Evolutionary conservation across 2,329 filamentous ascomycete species (phyloP), one percentile per base, ranked within the genome.

Genomic region (Metarhizium album): DNA sequence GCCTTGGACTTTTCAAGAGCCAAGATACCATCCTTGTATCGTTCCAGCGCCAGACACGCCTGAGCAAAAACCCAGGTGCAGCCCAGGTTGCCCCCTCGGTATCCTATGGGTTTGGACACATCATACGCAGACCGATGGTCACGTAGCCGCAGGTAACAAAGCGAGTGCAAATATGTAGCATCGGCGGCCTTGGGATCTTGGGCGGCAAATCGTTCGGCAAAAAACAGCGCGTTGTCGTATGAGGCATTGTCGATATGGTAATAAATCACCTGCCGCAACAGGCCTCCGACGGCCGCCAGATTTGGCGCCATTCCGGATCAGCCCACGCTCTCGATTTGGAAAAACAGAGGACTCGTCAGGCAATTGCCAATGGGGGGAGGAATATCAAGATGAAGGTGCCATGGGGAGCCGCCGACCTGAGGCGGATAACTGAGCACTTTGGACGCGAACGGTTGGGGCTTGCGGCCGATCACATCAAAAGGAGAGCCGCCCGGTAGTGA

Each of bases 21-120:
- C 11, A 79, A 75, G 50, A 91, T 85, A 24, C 93, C 93, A 59
- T 95, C 88, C 53, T 85, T 82, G 65, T 84, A 84, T 55, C 82
- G 82, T 53, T 87, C 89, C 52, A 97, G 71, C 43, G 81, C 80
- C 53, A 96, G 70, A 62, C 89, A 97, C 38, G 90, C 82, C 63
- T 95, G 90, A 48, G 91, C 91, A 72, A 90, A 95, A 45, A 96
- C 78, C 70, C 91, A 97, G 18, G 87, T 82, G 68, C 91, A 96
- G 29, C 90, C 90, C 24, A 95, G 64, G 68, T 97, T 87, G 31
- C 77, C 73, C 22, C 86, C 87, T 55, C 84, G 81, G 48, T 79
- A 79, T 37, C 82, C 87, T 49, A 82, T 74, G 45, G 80, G 76
- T 62, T 88, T 87, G 65, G 86, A 86, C 58, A 82, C 79, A 62